These are phyloP conservation scores for Ceratobasidium sp. DNA, from an alignment of 1,284 basidiomycete genomes.

Conservation along the genomic window DNA sequence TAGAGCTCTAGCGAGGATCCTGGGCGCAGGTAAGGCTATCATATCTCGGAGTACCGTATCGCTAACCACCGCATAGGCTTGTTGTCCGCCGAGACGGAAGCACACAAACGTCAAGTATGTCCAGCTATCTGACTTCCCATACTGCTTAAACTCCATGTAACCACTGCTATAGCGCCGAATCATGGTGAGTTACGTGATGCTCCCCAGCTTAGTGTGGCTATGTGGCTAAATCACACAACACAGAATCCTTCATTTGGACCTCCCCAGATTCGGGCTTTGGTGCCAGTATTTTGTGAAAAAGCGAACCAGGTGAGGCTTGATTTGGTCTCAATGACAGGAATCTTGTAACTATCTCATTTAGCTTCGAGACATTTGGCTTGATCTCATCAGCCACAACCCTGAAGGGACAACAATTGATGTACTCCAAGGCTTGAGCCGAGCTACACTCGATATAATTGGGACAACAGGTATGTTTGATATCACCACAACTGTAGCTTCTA, in stretches of 20 bases:
- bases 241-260: slow-evolving; percentile 48
- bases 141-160: slow-evolving; percentile 5
- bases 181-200: slow-evolving; percentile 25
- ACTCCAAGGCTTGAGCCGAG: slow-evolving; percentile 57
- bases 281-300: slow-evolving; percentile 47
- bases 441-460: slow-evolving; percentile 62
- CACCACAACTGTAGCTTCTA: slow-evolving; percentile 54
- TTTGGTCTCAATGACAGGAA: neutral
- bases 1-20: neutral
- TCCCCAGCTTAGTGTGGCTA: neutral
- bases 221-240: neutral
- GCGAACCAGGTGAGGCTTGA: slow-evolving; percentile 36
- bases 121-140: too few species aligned
- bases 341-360: neutral
- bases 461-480: slow-evolving; percentile 56
- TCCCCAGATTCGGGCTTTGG: slow-evolving; percentile 45
- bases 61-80: neutral
- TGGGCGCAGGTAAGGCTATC: slow-evolving; percentile 40
- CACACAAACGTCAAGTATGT: slow-evolving; percentile 37
- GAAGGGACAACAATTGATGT: slow-evolving; percentile 56
- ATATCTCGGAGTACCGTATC: too few species aligned
- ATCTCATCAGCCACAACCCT: slow-evolving; percentile 12
- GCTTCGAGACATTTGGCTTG: slow-evolving; percentile 49
- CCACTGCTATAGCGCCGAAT: slow-evolving; percentile 41
- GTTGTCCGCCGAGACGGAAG: slow-evolving; percentile 19